These are phyloP conservation scores for Brassica juncea DNA, from an alignment of 345 rosid species.

Conservation along the genomic window DNA sequence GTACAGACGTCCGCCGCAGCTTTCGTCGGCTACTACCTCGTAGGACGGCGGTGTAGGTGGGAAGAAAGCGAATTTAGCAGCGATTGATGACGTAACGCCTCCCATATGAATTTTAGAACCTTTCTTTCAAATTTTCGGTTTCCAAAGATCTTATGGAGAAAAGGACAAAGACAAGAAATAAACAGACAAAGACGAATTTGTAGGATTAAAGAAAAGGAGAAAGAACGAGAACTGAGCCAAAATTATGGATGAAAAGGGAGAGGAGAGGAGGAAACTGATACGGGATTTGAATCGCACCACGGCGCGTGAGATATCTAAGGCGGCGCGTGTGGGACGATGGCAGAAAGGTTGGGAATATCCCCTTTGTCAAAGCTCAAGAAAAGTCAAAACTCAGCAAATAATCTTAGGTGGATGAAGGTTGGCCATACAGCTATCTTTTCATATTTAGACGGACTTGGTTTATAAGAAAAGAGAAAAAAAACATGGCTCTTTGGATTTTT, in stretches of 20 bases:
- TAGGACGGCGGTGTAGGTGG: slow-evolving; percentile 96
- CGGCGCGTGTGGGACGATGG: slow-evolving; percentile 34
- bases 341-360: slow-evolving; percentile 11
- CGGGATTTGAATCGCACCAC: background rate
- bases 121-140: background rate
- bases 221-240: background rate
- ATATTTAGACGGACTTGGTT: background rate
- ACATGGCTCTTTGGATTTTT: background rate
- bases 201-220: background rate
- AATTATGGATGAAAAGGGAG: background rate
- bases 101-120: slow-evolving; percentile 49
- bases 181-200: background rate
- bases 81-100: slow-evolving; percentile 95
- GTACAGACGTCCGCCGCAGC: slow-evolving; percentile 47
- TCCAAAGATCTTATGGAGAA: slow-evolving; percentile 2
- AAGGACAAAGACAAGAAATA: background rate
- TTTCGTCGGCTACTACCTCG: slow-evolving; percentile 49
- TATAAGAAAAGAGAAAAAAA: background rate
- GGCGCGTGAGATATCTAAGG: slow-evolving; percentile 33
- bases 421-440: slow-evolving; percentile 1
- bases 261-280: background rate
- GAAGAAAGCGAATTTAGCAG: slow-evolving; percentile 96
- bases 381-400: slow-evolving; percentile 32
- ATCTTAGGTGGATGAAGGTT: slow-evolving; percentile 21
- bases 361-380: background rate